Percentiles rank a stretch among this genome's conserved stretches.
These are phyloP conservation scores for Mucor mucedo DNA, from an alignment of 371 early-diverging fungal species.

Conservation along the genomic window DNA sequence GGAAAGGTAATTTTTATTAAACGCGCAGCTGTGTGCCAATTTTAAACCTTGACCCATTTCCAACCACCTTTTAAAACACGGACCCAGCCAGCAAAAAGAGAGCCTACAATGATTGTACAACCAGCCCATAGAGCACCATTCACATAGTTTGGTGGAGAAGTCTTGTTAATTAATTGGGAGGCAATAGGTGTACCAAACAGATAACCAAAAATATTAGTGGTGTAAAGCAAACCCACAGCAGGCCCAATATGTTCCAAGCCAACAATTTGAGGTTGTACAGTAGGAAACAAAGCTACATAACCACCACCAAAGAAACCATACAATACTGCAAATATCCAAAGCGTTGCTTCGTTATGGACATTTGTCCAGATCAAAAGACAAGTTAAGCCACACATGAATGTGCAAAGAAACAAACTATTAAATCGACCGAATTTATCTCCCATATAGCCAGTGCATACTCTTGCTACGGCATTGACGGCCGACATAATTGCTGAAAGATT, in stretches of 20 bases:
- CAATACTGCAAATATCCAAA: conserved; percentile 39
- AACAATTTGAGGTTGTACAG: conserved; percentile 58
- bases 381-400: conserved; percentile 43
- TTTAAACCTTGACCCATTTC: conserved; percentile 24
- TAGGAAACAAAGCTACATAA: conserved; percentile 56
- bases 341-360: conserved; percentile 42
- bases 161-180: conserved; percentile 43
- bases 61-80: conserved; percentile 37
- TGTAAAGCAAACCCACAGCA: conserved; percentile 58
- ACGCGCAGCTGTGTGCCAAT: neutral
- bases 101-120: conserved; percentile 30
- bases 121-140: conserved; percentile 42
- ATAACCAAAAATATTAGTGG: conserved; percentile 57
- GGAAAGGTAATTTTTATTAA: neutral
- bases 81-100: conserved; percentile 35
- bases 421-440: conserved; percentile 61
- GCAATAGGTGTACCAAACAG: conserved; percentile 63
- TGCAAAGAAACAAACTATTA: conserved; percentile 54
- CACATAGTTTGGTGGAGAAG: conserved; percentile 30
- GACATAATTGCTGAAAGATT: conserved; percentile 49
- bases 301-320: conserved; percentile 62
- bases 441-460: conserved; percentile 48
- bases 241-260: conserved; percentile 55
- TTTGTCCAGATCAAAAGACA: conserved; percentile 42
- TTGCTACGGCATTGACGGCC: conserved; percentile 49